Evolutionary conservation across 1,284 basidiomycete genomes (phyloP).

Genomic region (Athelia psychrophila): DNA sequence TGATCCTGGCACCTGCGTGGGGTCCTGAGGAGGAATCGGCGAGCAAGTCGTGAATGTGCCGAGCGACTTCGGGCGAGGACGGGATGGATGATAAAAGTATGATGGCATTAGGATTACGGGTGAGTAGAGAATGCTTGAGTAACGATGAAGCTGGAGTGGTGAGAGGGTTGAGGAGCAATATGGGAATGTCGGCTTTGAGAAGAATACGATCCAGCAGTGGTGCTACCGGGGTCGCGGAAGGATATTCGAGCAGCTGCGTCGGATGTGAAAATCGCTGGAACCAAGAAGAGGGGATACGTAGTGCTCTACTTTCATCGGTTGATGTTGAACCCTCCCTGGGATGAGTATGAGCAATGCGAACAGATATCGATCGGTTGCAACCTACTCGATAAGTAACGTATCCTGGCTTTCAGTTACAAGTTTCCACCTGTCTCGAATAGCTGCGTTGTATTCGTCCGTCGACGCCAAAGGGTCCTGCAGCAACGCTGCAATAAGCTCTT

Average conservation of each 20-base stretch:
- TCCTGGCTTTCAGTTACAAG: constrained; percentile 17
- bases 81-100: constrained; percentile 41
- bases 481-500: constrained; percentile 61
- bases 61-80: constrained; percentile 16
- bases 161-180: constrained; percentile 59
- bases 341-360: neutral
- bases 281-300: constrained; percentile 45
- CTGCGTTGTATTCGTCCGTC: constrained; percentile 36
- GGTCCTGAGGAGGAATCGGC: constrained; percentile 13
- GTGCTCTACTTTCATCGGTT: neutral
- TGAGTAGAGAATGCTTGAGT: constrained; percentile 30
- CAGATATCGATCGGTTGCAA: neutral
- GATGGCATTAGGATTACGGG: constrained; percentile 49
- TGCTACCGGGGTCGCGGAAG: neutral
- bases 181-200: constrained; percentile 52
- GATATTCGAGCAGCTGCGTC: constrained; percentile 17
- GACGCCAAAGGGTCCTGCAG: constrained; percentile 66
- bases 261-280: constrained; percentile 43
- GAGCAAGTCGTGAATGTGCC: constrained; percentile 12
- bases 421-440: constrained; percentile 45
- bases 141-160: constrained; percentile 42
- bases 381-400: constrained; percentile 41
- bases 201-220: constrained; percentile 19
- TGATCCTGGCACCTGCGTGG: constrained; percentile 23
- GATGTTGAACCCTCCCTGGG: neutral